Conservation (phyloP, 1,284 basidiomycete species). For the Malassezia arunalokei region DNA sequence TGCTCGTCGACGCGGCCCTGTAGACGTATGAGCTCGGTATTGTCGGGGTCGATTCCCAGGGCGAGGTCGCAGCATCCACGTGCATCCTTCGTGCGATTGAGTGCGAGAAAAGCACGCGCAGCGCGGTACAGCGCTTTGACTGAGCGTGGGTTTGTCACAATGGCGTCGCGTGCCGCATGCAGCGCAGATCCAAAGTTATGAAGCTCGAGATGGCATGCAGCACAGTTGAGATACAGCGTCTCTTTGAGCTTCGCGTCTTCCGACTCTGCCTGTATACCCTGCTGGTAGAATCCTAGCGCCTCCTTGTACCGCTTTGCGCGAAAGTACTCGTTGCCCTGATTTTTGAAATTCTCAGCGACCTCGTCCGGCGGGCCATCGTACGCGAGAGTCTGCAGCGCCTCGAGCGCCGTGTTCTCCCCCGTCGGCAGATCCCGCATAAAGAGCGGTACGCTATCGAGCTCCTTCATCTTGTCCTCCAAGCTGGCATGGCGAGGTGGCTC, state of each 20-base stretch:
- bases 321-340: constrained; percentile 89
- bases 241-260: constrained; percentile 58
- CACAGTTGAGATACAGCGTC: constrained; percentile 56
- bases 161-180: constrained; percentile 64
- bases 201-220: constrained; percentile 80
- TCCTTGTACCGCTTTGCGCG: constrained; percentile 72
- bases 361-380: constrained; percentile 89
- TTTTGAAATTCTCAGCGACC: constrained; percentile 79
- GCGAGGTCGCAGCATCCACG: constrained; percentile 27
- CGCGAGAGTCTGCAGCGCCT: constrained; percentile 71
- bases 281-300: constrained; percentile 76
- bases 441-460: constrained; percentile 54
- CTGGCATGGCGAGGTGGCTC: not conserved
- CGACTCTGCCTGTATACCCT: constrained; percentile 73
- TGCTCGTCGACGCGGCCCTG: constrained; percentile 19
- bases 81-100: constrained; percentile 28
- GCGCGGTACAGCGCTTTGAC: constrained; percentile 41
- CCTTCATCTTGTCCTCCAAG: constrained; percentile 16
- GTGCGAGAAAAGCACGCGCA: constrained; percentile 25
- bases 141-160: constrained; percentile 49
- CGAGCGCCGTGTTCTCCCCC: constrained; percentile 49
- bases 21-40: constrained; percentile 23
- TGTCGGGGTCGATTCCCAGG: constrained; percentile 14
- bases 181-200: constrained; percentile 79
- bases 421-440: constrained; percentile 80